Evolutionary conservation across 163 green algal genomes (phyloP), one percentile per base, ranked within the genome.

Genomic region (Scenedesmus sp.): DNA sequence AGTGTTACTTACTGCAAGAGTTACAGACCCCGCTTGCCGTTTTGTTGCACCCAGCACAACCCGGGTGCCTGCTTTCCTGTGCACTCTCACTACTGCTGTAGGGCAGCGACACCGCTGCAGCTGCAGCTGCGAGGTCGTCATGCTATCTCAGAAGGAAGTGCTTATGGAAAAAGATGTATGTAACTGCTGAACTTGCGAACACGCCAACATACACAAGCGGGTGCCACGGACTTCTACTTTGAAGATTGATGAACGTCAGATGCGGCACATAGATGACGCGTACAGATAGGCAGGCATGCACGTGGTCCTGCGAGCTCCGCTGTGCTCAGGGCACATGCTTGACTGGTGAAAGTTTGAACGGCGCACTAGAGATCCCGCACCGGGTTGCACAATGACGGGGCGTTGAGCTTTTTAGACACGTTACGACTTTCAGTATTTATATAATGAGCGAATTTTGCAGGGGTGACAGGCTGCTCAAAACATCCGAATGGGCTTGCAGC

Each of bases 11-110:
- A 76, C 65, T 37, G 30, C 30, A 20, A 76, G 9, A 1, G 65
- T 76, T 9, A 37, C 30, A 40, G 65, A 76, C 18, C 65, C 65
- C 0, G 30, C 65, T n/a, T 76, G 65, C 9, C 65, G 65, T 24
- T 76, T 76, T 37, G 65, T 24, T 76, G 65, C 65, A 40, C 7
- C 65, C 30, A 37, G 30, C 12, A 30, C 65, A 30, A 76, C 30
- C 7, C 65, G 65, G 30, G 30, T 40, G 65, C 65, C 65, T 76
- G 65, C 65, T 76, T 76, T 76, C 30, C 65, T 76, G 9, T 76
- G 65, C 65, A 76, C 65, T 76, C 65, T 76, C 65, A 40, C 65
- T 76, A 37, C 65, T 76, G 65, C 65, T 76, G 65, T n/a, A 76
- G 30, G 65, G 65, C 65, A 76, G 65, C 40, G 65, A 76, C 65